phyloP scores from a whole-genome alignment of 129 eudicot species.

The Oenanthe sinensis region DNA sequence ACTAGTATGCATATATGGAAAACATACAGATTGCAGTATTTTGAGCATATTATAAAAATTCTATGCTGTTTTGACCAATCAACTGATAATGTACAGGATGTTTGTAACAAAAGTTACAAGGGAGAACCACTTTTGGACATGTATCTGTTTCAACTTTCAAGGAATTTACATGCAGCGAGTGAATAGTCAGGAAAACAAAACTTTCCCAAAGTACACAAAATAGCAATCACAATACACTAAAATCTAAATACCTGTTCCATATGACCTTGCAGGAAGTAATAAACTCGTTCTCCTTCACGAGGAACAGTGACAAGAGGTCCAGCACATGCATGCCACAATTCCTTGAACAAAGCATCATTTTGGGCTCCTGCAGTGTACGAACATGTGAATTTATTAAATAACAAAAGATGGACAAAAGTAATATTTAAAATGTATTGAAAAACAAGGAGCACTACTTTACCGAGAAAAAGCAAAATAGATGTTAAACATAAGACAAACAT shows the following conservation, averaged over 20 bases:
- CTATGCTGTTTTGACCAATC: not conserved
- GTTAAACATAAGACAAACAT: not conserved
- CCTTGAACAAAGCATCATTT: constrained; percentile 37
- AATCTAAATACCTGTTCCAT: constrained; percentile 63
- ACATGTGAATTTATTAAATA: not conserved
- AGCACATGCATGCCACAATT: constrained; percentile 68
- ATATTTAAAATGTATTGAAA: not conserved
- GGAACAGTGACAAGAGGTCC: constrained; percentile 52
- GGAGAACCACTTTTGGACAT: not conserved
- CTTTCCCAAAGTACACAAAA: not conserved
- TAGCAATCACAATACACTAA: not conserved
- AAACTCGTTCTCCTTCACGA: constrained; percentile 50
- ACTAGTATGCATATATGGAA: not conserved
- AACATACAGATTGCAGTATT: not conserved
- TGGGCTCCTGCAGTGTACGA: constrained; percentile 11
- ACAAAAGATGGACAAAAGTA: not conserved
- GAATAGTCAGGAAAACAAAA: not conserved
- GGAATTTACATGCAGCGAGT: not conserved
- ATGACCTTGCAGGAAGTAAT: constrained; percentile 59
- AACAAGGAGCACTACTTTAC: not conserved
- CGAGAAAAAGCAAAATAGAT: not conserved
- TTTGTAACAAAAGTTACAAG: not conserved
- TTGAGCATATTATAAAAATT: not conserved
- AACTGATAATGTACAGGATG: not conserved
- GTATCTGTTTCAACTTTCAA: not conserved